Conservation (phyloP, 2,329 filamentous ascomycete genomes). For the Raffaelea arxii region DNA sequence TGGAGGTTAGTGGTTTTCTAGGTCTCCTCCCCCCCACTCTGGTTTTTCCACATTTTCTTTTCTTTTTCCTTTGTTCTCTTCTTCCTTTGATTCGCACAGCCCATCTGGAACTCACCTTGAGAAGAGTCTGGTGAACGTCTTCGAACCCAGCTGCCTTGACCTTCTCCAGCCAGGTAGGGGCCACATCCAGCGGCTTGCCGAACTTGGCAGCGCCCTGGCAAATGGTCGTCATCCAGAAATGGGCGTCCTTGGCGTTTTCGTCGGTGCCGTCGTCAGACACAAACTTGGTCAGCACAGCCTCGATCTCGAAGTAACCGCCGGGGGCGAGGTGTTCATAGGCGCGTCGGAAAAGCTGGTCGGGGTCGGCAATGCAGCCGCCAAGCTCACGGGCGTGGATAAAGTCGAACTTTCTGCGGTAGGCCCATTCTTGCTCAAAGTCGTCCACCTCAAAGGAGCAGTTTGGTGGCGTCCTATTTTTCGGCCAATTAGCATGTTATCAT, state of each 20-base stretch:
- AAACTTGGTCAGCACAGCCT: slow-evolving; percentile 6
- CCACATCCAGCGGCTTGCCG: neutral
- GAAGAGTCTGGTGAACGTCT: slow-evolving; percentile 32
- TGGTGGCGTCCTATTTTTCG: slow-evolving; percentile 2
- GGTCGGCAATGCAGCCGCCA: slow-evolving; percentile 7
- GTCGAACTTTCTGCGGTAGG: slow-evolving; percentile 13
- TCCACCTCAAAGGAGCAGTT: slow-evolving; percentile 14
- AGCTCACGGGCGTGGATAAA: slow-evolving; percentile 14
- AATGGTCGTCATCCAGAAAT: slow-evolving; percentile 2
- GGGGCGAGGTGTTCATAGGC: slow-evolving; percentile 10
- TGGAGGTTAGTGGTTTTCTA: neutral
- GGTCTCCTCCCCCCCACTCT: neutral
- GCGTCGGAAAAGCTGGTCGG: slow-evolving; percentile 9
- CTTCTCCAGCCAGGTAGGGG: neutral
- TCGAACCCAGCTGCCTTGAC: slow-evolving; percentile 38
- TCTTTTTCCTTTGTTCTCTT: neutral
- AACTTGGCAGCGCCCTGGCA: neutral
- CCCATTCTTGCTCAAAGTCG: slow-evolving; percentile 16
- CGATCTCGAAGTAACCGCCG: slow-evolving; percentile 13
- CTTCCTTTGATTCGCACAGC: too few relatives aligned
- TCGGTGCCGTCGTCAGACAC: slow-evolving; percentile 13
- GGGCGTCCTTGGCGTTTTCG: neutral
- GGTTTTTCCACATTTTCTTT: neutral
- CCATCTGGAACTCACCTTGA: slow-evolving; percentile 11
- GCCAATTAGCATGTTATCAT: neutral